Evolutionary conservation across 352 stramenopile genomes (phyloP).

Genomic region (Globisporangium parvum): DNA sequence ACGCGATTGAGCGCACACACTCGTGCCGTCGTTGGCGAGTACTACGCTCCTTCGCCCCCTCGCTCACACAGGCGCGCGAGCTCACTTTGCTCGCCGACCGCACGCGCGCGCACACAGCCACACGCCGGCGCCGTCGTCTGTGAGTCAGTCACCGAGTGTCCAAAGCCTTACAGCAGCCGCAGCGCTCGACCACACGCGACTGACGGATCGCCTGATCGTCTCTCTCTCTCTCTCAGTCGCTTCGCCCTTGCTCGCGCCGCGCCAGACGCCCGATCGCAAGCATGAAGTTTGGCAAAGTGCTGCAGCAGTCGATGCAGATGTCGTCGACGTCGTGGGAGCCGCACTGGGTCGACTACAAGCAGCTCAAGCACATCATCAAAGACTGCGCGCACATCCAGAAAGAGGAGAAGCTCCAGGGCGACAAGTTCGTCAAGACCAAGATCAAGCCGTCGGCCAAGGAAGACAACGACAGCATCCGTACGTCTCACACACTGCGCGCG

Average conservation of each 20-base stretch:
- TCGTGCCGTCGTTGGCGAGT: too few species aligned
- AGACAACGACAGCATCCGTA: slow-evolving; percentile 87
- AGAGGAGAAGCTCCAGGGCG: slow-evolving; percentile 77
- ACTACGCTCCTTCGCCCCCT: too few species aligned
- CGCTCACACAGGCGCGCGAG: too few species aligned
- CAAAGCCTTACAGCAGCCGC: not conserved
- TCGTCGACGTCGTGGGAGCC: slow-evolving; percentile 67
- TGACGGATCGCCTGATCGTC: too few species aligned
- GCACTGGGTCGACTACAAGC: slow-evolving; percentile 86
- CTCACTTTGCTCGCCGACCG: too few species aligned
- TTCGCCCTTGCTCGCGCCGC: not conserved
- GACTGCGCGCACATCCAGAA: slow-evolving; percentile 85
- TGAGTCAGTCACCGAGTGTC: not conserved
- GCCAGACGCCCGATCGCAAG: not conserved
- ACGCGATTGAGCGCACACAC: too few species aligned
- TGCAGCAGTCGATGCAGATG: slow-evolving; percentile 84
- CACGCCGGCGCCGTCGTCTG: too few species aligned
- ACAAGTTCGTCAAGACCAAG: slow-evolving; percentile 70
- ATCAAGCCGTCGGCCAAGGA: slow-evolving; percentile 72
- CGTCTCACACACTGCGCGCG: too few species aligned
- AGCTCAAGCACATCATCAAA: slow-evolving; percentile 89
- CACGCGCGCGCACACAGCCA: too few species aligned
- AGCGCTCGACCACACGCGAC: too few species aligned
- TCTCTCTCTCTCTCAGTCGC: too few species aligned
- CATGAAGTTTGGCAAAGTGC: slow-evolving; percentile 88